These are phyloP conservation scores for Trichoderma virens DNA, from an alignment of 495 filamentous ascomycete species.

Conservation along the genomic window DNA sequence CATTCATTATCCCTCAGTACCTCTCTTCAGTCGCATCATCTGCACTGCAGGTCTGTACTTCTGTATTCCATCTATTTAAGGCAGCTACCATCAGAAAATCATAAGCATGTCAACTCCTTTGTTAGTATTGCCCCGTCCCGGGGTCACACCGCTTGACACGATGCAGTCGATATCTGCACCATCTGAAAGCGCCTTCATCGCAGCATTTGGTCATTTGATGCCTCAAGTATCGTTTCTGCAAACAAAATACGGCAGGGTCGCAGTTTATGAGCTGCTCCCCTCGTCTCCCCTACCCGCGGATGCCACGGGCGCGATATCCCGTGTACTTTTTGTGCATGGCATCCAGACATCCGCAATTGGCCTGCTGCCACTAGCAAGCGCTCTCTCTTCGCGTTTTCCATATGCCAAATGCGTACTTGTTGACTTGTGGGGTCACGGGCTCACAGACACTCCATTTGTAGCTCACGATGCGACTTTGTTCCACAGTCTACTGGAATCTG, in stretches of 20 bases:
- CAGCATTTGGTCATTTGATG: not conserved
- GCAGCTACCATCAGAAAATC: not conserved
- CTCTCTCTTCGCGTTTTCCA: constrained; percentile 24
- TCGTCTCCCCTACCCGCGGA: not conserved
- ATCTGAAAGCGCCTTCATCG: not conserved
- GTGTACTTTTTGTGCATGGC: constrained; percentile 28
- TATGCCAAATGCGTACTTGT: constrained; percentile 26
- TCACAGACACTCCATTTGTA: constrained; percentile 26
- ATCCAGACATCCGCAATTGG: constrained; percentile 33
- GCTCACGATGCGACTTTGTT: constrained; percentile 25
- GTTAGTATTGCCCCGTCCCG: not conserved
- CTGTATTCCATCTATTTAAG: too few species aligned
- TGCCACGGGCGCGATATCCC: constrained; percentile 11
- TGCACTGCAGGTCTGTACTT: too few species aligned
- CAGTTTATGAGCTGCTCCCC: not conserved
- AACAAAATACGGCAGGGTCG: not conserved
- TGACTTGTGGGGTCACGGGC: constrained; percentile 34
- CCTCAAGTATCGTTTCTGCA: not conserved
- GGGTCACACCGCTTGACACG: not conserved
- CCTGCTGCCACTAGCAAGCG: constrained; percentile 25
- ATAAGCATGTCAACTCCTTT: not conserved
- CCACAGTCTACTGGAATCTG: constrained; percentile 19
- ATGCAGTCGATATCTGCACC: not conserved
- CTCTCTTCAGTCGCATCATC: too few species aligned
- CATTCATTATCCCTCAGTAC: too few species aligned